These are phyloP conservation scores for Populus euphratica DNA, from an alignment of 345 rosid species.

Conservation along the genomic window DNA sequence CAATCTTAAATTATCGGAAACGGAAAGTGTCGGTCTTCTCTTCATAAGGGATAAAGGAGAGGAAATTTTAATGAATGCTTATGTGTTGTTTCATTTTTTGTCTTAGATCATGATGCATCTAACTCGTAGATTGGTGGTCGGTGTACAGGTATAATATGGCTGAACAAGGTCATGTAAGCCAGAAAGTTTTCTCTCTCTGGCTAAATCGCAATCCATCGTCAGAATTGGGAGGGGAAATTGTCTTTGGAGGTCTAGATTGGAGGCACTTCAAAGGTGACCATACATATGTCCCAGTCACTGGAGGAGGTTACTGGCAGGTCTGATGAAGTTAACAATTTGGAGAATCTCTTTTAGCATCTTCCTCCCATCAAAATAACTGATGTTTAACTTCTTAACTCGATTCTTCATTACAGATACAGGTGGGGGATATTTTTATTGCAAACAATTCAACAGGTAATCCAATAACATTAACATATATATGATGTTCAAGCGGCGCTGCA, in stretches of 20 bases:
- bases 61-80: neutral
- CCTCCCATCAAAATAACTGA: slow-evolving; percentile 3
- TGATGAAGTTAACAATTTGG: neutral
- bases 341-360: neutral
- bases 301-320: slow-evolving; percentile 58
- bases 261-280: slow-evolving; percentile 53
- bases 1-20: neutral
- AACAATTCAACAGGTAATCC: slow-evolving; percentile 44
- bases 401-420: slow-evolving; percentile 36
- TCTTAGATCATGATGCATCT: neutral
- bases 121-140: neutral
- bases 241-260: slow-evolving; percentile 56
- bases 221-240: slow-evolving; percentile 41
- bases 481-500: neutral
- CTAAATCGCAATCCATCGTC: slow-evolving; percentile 39
- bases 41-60: neutral
- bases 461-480: neutral
- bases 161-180: slow-evolving; percentile 43
- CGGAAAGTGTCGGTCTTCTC: neutral
- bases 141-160: slow-evolving; percentile 49
- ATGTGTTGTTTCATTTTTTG: neutral
- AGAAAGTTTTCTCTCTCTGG: slow-evolving; percentile 55
- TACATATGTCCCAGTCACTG: slow-evolving; percentile 40
- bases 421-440: slow-evolving; percentile 43
- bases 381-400: neutral